Base-by-base conservation (phyloP, 2,329 filamentous ascomycete species). In the Thielaviopsis euricoi region DNA sequence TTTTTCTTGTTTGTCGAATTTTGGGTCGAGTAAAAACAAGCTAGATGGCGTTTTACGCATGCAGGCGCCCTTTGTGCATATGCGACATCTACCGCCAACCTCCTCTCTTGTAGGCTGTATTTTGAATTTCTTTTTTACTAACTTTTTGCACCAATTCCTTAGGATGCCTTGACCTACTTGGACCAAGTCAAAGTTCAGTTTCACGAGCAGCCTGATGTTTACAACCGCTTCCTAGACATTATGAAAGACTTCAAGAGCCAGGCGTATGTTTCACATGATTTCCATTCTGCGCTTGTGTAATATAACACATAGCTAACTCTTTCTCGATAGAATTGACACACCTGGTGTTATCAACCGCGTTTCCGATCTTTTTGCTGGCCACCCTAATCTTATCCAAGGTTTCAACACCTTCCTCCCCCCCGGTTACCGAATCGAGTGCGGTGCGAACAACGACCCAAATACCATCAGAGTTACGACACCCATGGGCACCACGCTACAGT, bases 211-310 rank as follows among this genome's bases (percentile, higher is more conserved):
- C 90, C 93, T 3, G 91, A 97, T 69, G 93, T 98, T 0, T 98
- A 98, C 67, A 97, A 97, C 66, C 79, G 87, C 43, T 97, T 98
- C 65, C 74, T 98, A 52, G 93, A 98, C 65, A 98, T 98, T 53
- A 98, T 98, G 93, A 98, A 98, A 67, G 93, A 98, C 65, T 98
- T 98, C 70, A 98, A 98, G 72, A 95, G 89, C 65, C 91, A 95
- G 72, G 89, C 90, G 81, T 90, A 75, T 73, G 86, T 78, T 58
- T 52, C 17, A 22, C 10, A 48, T 21, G n/a, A 19, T 48, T 48
- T 48, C n/a, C 10, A 48, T n/a, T 21, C n/a, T 9, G 17, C n/a
- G 17, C n/a, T 21, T 48, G n/a, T 48, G 10, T 48, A 48, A 21
- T 19, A n/a, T 2, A 10, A 10, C 43, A 48, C 3, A n/a, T 48